Percentiles rank a stretch among this genome's conserved stretches.
These are phyloP conservation scores for Cytospora paraplurivora DNA, from an alignment of 2,329 filamentous ascomycete genomes.

Conservation along the genomic window DNA sequence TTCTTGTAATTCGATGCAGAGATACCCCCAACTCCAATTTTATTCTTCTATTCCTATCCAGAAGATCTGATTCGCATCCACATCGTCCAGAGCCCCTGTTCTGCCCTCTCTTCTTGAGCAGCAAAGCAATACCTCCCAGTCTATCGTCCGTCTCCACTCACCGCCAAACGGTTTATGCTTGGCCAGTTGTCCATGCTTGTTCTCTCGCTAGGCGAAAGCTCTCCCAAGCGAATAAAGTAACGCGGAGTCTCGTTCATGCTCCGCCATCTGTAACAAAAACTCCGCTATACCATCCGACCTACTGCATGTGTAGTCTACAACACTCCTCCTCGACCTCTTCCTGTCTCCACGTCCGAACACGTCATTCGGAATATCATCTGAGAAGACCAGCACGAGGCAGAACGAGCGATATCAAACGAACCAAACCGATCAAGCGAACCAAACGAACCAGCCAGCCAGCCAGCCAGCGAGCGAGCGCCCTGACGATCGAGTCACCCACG, in stretches of 20 bases:
- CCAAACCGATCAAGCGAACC: neutral
- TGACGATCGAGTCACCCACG: constrained; percentile 14
- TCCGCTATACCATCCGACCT: constrained; percentile 19
- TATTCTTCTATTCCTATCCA: too few relatives aligned
- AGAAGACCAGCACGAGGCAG: neutral
- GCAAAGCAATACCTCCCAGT: neutral
- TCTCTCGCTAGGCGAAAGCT: constrained; percentile 7
- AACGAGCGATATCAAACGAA: too few relatives aligned
- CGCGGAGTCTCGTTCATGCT: constrained; percentile 22
- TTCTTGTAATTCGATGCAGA: neutral
- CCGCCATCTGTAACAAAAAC: constrained; percentile 23
- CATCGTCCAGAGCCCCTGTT: neutral
- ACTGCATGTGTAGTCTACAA: constrained; percentile 6
- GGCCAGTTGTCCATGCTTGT: constrained; percentile 20
- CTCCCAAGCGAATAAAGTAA: constrained; percentile 18
- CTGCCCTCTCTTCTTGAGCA: neutral
- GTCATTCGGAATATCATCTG: neutral
- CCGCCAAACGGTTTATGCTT: neutral
- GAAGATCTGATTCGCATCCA: too few relatives aligned
- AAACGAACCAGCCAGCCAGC: neutral
- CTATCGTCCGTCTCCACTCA: neutral
- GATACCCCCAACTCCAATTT: neutral
- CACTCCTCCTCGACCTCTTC: constrained; percentile 10
- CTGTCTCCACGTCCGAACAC: constrained; percentile 10
- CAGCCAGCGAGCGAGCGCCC: constrained; percentile 3